Evolutionary conservation across 768 basidiomycete genomes (phyloP), one percentile per base, ranked within the genome.

Genomic region (Psilocybe azurescens): DNA sequence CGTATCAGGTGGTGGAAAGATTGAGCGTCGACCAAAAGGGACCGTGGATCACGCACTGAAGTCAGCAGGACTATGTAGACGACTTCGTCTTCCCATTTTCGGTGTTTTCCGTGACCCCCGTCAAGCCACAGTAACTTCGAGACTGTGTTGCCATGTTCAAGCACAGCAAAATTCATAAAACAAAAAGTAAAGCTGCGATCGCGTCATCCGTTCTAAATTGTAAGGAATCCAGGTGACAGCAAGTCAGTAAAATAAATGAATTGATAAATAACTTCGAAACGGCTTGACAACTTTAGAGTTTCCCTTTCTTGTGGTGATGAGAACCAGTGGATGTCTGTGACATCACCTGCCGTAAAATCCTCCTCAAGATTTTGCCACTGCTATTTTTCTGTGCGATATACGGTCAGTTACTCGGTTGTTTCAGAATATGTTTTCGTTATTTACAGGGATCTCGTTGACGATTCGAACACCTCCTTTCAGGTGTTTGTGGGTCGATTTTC

Each of bases 301-400:
- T 63, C 18, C 32, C 62, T 30, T 29, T 39, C 32, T 36, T 50
- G n/a, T 20, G 11, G 24, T 57, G 47, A 30, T 56, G 30, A 18
- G 56, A 47, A 39, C n/a, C 38, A 39, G 1, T 44, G 41, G 41
- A 44, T 14, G n/a, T 9, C 14, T 44, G 41, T 44, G 29, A 9
- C 30, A 60, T 68, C 36, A 67, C 69, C 44, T 73, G 75, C 20
- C 75, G 74, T 49, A 80, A 59, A 16, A 86, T 65, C 20, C 84
- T 77, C 46, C 86, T 74, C 59, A 86, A 65, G 6, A 84, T 69
- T 64, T 85, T 85, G 16, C 87, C 87, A 60, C 84, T 86, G 16
- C 85, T 83, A 60, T 82, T 86, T 74, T 82, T 87, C 77, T 78
- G 55, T 0, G 47, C 51, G 29, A 44, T 20, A 56, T n/a, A 18